Base-by-base conservation (phyloP, 768 basidiomycete species). In the Agrocybe praecox region DNA sequence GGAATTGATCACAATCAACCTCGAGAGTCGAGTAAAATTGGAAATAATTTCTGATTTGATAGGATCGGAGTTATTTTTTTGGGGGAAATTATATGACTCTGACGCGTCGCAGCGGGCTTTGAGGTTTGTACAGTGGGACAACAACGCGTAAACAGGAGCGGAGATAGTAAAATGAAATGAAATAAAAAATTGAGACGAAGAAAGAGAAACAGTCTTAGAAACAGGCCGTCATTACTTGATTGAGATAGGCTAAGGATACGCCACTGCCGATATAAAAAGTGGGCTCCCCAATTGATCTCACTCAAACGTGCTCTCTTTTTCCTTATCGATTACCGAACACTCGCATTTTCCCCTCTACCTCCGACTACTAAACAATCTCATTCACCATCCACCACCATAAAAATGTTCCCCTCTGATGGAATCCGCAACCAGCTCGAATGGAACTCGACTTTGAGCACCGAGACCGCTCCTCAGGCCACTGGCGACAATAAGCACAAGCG, bases 351-450 rank as follows among this genome's bases (percentile, higher is more conserved):
- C 62, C 57, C 62, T 66, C 58, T 63, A 64, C 56, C 64, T 62
- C 65, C 62, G 57, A 54, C 60, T 55, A 63, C 61, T 67, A 48
- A 54, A 59, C 59, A 57, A 53, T 57, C 49, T 48, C 52, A 53
- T 57, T 47, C 51, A 62, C 61, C 65, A 64, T 61, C 65, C 47
- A 60, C 64, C 63, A 58, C 61, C 60, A 56, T 36, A 61, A 63
- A 74, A 66, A 86, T 87, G 86, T 85, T 77, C 68, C 78, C 79
- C 55, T 71, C 75, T 61, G 82, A 85, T 62, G 81, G 81, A 46
- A 82, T 87, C 68, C 83, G 84, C 61, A 90, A 90, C 62, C 94
- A 95, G 72, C 86, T 98, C 72, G 90, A 94, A 74, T 98, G 96
- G 96, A 88, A 89, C 67, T 87, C 95, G 47, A 84, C 82, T 60